These are phyloP conservation scores for Liriodendron chinense DNA, from an alignment of 164 flowering plant species.

Conservation along the genomic window DNA sequence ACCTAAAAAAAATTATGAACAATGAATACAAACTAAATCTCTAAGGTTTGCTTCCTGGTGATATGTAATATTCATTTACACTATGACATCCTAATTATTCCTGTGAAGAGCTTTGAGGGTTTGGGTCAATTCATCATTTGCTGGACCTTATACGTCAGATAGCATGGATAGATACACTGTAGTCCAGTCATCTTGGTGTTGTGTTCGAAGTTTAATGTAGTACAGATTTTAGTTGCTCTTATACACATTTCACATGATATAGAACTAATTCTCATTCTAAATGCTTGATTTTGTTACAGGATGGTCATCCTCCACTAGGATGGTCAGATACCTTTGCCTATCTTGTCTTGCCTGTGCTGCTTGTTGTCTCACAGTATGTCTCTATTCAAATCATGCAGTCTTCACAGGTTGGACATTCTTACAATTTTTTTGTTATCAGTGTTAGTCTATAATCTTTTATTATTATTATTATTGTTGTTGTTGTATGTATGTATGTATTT, in stretches of 20 bases:
- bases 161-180: not conserved
- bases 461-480: too few species aligned
- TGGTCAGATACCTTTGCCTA: slow-evolving; percentile 94
- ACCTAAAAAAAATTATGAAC: too few species aligned
- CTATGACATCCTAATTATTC: too few species aligned
- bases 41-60: too few species aligned
- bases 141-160: not conserved
- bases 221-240: not conserved
- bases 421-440: too few species aligned
- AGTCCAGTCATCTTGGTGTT: not conserved
- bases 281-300: slow-evolving; percentile 41
- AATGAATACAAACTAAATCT: too few species aligned
- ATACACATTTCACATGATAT: not conserved
- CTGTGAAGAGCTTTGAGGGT: too few species aligned
- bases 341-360: slow-evolving; percentile 80
- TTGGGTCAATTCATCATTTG: not conserved
- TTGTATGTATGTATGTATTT: too few species aligned
- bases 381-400: slow-evolving; percentile 89
- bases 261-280: not conserved
- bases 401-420: slow-evolving; percentile 57
- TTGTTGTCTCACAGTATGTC: slow-evolving; percentile 73
- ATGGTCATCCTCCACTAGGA: slow-evolving; percentile 99
- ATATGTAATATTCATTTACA: too few species aligned
- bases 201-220: not conserved
- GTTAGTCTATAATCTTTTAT: too few species aligned